phyloP scores from a whole-genome alignment of 139 green algal genomes.

The Coccomyxa sp. region DNA sequence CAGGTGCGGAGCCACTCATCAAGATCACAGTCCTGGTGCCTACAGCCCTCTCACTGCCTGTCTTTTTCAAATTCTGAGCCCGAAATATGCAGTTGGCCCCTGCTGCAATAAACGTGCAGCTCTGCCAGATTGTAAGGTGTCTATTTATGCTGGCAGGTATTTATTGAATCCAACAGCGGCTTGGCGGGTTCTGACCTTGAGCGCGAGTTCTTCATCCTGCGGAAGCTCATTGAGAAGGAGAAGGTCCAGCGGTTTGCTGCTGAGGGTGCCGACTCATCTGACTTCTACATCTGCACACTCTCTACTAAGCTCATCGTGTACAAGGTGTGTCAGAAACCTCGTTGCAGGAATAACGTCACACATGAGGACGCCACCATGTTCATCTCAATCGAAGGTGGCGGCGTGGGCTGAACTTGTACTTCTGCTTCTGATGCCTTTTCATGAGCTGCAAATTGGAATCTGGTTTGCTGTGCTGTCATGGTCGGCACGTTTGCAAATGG shows the following conservation, averaged over 20 bases:
- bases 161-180: constrained; percentile 37
- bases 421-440: no score
- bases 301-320: constrained; percentile 92
- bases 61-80: background rate
- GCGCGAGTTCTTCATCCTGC: constrained; percentile 90
- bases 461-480: no score
- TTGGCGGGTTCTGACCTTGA: constrained; percentile 80
- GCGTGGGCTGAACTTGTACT: no score
- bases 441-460: no score
- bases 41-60: background rate
- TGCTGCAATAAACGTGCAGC: no score
- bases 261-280: constrained; percentile 33
- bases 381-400: no score
- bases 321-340: constrained; percentile 62
- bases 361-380: no score
- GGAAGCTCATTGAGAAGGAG: constrained; percentile 89
- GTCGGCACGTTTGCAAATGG: no score
- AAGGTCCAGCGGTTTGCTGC: constrained; percentile 41
- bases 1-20: constrained; percentile 55
- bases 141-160: constrained; percentile 6
- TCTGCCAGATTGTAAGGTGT: no score
- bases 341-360: background rate
- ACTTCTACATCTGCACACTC: constrained; percentile 91
- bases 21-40: background rate
- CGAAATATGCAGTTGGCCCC: no score